A percentile compares a stretch with the other conserved stretches of the same genome.
These are phyloP conservation scores for Crucihimalaya himalaica DNA, from an alignment of 345 rosid genomes.

Conservation along the genomic window DNA sequence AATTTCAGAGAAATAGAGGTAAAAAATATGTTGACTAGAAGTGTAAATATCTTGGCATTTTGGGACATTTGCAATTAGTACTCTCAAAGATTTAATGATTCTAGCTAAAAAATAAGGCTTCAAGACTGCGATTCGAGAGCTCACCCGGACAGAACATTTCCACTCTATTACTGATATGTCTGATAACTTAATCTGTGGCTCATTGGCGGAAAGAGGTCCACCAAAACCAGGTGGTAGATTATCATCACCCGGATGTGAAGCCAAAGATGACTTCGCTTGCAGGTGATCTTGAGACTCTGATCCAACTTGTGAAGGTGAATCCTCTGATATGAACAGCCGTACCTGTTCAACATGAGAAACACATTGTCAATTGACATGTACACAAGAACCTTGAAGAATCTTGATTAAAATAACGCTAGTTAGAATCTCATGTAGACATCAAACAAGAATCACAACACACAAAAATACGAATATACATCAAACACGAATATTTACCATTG, in stretches of 20 bases:
- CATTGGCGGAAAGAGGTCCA: conserved; percentile 54
- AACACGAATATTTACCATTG: background rate
- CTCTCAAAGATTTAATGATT: conserved; percentile 21
- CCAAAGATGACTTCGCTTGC: conserved; percentile 73
- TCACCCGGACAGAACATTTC: conserved; percentile 74
- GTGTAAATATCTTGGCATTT: background rate
- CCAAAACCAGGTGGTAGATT: conserved; percentile 92
- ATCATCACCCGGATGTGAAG: conserved; percentile 63
- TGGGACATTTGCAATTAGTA: background rate
- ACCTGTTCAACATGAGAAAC: conserved; percentile 52
- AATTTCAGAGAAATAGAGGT: background rate
- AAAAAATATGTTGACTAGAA: background rate
- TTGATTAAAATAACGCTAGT: conserved; percentile 19
- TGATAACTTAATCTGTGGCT: conserved; percentile 54
- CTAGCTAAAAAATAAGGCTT: background rate
- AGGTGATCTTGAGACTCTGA: conserved; percentile 85
- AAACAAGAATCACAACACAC: conserved; percentile 16
- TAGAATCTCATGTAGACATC: conserved; percentile 9
- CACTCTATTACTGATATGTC: conserved; percentile 76
- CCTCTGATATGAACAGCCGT: conserved; percentile 81
- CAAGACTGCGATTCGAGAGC: conserved; percentile 3
- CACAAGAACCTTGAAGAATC: background rate
- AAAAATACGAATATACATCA: background rate
- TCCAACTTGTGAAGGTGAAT: conserved; percentile 88
- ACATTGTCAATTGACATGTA: conserved; percentile 26